Conservation (phyloP, 257 asterid genomes). For the Linaria vulgaris region DNA sequence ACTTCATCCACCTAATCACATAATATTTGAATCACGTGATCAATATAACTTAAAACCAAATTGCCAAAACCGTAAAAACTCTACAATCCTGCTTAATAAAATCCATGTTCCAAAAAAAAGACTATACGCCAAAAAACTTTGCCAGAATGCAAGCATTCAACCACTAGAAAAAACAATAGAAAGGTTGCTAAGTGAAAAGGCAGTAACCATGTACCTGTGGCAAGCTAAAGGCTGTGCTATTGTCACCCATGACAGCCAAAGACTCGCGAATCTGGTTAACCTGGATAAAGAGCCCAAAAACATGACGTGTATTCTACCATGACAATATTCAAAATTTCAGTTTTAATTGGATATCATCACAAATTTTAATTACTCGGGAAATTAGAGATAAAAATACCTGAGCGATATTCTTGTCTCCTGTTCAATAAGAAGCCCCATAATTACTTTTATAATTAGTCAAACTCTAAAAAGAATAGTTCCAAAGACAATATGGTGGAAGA, state of each 20-base stretch:
- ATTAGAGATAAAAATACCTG: conserved; percentile 47
- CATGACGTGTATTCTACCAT: conserved; percentile 13
- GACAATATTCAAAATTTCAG: too few relatives aligned
- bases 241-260: conserved; percentile 90
- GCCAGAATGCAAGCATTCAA: not conserved
- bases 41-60: too few relatives aligned
- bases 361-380: conserved; percentile 15
- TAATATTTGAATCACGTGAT: not conserved
- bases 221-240: conserved; percentile 94
- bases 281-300: conserved; percentile 40
- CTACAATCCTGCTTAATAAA: not conserved
- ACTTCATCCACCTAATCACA: not conserved
- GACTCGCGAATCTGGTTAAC: conserved; percentile 97
- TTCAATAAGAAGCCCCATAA: conserved; percentile 31
- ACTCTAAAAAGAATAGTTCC: conserved; percentile 8
- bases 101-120: conserved; percentile 4
- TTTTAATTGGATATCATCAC: not conserved
- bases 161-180: conserved; percentile 1
- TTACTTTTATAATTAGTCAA: conserved; percentile 22
- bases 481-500: conserved; percentile 24
- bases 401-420: conserved; percentile 86
- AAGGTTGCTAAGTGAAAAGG: not conserved
- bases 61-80: too few relatives aligned
- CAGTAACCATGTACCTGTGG: conserved; percentile 66
- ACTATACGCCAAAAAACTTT: not conserved